Evolutionary conservation across 1,284 basidiomycete species (phyloP), one percentile per base, ranked within the genome.

Genomic region (Ganoderma leucocontextum): DNA sequence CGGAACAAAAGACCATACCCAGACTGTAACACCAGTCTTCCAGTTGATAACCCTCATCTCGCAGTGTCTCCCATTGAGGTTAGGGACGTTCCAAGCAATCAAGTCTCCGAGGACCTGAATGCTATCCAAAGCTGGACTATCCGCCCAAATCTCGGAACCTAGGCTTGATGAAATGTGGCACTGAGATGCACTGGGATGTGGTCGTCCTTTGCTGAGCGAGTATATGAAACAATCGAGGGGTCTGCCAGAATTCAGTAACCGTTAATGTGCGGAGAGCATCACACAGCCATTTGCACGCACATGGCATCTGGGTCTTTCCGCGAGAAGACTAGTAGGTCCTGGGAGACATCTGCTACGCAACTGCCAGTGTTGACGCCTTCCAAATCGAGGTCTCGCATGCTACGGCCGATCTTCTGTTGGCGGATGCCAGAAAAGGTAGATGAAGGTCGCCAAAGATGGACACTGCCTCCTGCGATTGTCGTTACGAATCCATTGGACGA

Each of bases 31-130:
- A 22, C 44, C 44, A 9, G 44, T 47, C 44, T 47, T 47, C 44
- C 44, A 47, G 44, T 47, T 47, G n/a, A 47, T 47, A 10, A 47
- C 44, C 44, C 44, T 22, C 44, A 47, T 47, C 44, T 47, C n/a
- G 44, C 44, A 47, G 4, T n/a, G n/a, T 10, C 44, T 47, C n/a
- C 9, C 44, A 47, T 10, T 8, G n/a, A 17, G n/a, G 15, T 47
- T 2, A 47, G 44, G 44, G 44, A 47, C n/a, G n/a, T 47, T 47
- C 44, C 44, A 47, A 22, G 44, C 44, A 22, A 47, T 10, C n/a
- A 22, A 47, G 9, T 47, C 44, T 17, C 44, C 44, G 8, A 22
- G 7, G 9, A 47, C 44, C n/a, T 22, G 44, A 22, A 47, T 47
- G n/a, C n/a, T 22, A 12, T 47, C 44, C n/a, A 4, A 22, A 22